Evolutionary conservation across 352 stramenopile species (phyloP), one percentile per base, ranked within the genome.

Genomic region (Globisporangium okanoganense): DNA sequence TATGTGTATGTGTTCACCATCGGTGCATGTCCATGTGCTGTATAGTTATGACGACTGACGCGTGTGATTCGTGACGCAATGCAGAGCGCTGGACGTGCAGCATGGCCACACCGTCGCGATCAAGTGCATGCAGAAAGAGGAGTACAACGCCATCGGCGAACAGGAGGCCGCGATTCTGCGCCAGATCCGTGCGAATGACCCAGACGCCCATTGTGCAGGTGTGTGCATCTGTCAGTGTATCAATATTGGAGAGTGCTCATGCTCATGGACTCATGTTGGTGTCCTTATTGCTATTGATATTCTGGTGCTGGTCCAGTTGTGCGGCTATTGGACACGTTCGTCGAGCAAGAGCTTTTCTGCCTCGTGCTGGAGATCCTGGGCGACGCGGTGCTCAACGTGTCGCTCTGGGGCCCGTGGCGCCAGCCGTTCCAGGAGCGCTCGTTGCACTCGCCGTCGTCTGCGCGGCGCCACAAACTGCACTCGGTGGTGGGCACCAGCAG

Each of bases 341-440:
- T 71, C 35, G 70, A 90, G 48, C 66, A 73, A 5, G 67, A 59
- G 9, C 79, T 78, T 50, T 76, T 84, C 38, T 90, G 79, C 41
- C 73, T 92, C 36, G 83, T 90, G 58, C 55, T 92, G 27, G 83
- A 92, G 69, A 70, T 87, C 35, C 64, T 92, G 36, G 80, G 74
- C 20, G 50, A 75, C 20, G 66, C 80, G 9, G 97, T 99, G 66
- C 75, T 99, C 40, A 97, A 99, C 61, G 94, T 98, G 67, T 72
- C 96, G 8, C 73, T 95, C 12, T 95, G 94, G 72, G 97, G 97
- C 40, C 94, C 88, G 51, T 90, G 96, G 71, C 96, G 93, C 70
- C 79, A 93, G 49, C 94, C 98, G 71, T 87, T 98, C 22, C 78
- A 98, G 0, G 61, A 61, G 31, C 59, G 54, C 10, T 35, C 52